Evolutionary conservation across 139 green algal genomes (phyloP).

Genomic region (Dunaliella primolecta): DNA sequence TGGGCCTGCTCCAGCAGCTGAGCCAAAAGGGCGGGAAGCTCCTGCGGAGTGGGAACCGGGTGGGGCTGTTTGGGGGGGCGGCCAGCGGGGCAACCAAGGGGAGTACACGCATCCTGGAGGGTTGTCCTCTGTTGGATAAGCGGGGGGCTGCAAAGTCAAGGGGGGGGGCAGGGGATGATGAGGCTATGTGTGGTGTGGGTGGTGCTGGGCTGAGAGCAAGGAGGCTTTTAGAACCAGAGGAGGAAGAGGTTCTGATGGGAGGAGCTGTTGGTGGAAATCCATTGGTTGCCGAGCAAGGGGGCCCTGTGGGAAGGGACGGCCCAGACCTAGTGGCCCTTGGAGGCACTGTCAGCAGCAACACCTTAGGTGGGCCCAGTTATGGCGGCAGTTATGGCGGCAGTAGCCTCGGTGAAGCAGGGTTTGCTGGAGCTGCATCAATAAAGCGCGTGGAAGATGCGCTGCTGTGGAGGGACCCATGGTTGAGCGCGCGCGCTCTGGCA

Average conservation of each 20-base stretch:
- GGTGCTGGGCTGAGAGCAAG: too few relatives aligned
- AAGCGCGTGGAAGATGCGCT: not conserved
- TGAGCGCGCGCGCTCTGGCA: not conserved
- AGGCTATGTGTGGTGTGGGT: not conserved
- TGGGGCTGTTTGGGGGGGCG: not conserved
- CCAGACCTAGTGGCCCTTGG: too few relatives aligned
- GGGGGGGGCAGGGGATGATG: not conserved
- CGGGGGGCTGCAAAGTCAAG: too few relatives aligned
- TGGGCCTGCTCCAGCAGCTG: not conserved
- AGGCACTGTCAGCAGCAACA: too few relatives aligned
- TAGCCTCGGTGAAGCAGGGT: not conserved
- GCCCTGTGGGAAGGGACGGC: too few relatives aligned
- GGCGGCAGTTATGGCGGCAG: not conserved
- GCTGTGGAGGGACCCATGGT: conserved; percentile 5
- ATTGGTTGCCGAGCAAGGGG: too few relatives aligned
- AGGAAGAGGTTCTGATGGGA: too few relatives aligned
- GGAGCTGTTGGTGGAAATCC: too few relatives aligned
- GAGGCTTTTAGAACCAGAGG: too few relatives aligned
- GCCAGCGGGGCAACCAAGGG: not conserved
- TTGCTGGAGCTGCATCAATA: not conserved
- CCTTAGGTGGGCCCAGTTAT: too few relatives aligned
- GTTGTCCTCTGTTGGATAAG: too few relatives aligned
- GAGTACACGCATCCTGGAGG: too few relatives aligned
- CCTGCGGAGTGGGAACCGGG: not conserved
- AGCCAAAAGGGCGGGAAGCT: not conserved